Conservation (phyloP, 2,329 filamentous ascomycete genomes). For the Xylariales sp. region DNA sequence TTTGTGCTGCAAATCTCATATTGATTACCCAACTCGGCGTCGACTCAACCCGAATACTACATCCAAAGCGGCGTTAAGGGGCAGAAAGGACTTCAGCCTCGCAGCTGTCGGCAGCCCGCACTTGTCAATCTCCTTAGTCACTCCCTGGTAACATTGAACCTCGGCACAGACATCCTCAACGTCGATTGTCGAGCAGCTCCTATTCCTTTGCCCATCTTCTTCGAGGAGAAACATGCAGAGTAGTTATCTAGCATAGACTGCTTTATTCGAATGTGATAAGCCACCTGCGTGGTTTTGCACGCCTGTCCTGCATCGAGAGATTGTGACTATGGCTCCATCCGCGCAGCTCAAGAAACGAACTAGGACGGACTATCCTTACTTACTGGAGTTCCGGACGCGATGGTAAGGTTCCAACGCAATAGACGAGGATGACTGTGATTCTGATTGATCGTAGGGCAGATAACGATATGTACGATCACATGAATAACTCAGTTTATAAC, state of each 20-base stretch:
- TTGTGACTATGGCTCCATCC: constrained; percentile 25
- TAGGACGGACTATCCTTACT: constrained; percentile 70
- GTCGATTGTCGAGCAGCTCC: too few relatives aligned
- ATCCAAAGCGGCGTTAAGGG: neutral
- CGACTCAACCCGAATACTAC: too few relatives aligned
- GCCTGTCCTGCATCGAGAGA: too few relatives aligned
- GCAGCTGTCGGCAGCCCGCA: neutral
- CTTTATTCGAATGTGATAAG: neutral
- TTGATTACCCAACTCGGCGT: too few relatives aligned
- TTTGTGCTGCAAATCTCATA: too few relatives aligned
- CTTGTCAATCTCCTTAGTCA: neutral
- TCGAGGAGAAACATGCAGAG: too few relatives aligned
- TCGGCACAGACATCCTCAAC: neutral
- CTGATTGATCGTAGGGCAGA: constrained; percentile 60
- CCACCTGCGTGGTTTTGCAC: too few relatives aligned
- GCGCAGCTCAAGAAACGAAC: constrained; percentile 54
- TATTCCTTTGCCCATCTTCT: too few relatives aligned
- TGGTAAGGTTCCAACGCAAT: constrained; percentile 51
- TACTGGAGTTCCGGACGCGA: constrained; percentile 78
- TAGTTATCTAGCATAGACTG: too few relatives aligned
- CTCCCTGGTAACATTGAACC: neutral
- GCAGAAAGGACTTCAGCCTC: neutral
- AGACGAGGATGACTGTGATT: constrained; percentile 12
- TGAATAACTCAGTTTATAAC: constrained; percentile 88
- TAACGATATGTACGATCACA: constrained; percentile 92